Percentiles rank a stretch among this genome's conserved stretches.
Conservation (phyloP, 2,329 filamentous ascomycete species). For the Colletotrichum sp. region DNA sequence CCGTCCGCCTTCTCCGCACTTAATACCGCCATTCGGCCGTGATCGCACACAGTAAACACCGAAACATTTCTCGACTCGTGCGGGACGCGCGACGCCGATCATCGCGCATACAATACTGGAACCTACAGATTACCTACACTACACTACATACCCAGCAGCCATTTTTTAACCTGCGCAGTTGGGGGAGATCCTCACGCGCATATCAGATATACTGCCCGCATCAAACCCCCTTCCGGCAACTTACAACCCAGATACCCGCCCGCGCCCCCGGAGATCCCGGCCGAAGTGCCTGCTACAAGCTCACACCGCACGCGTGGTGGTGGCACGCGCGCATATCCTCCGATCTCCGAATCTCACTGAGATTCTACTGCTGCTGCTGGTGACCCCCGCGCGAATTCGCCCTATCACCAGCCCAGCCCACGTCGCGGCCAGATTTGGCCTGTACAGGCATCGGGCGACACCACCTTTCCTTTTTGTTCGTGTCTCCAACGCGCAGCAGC, state of each 20-base stretch:
- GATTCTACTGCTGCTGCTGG: not conserved
- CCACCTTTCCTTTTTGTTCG: not conserved
- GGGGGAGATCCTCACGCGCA: not conserved
- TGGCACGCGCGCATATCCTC: not conserved
- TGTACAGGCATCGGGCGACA: not conserved
- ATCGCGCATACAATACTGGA: not conserved
- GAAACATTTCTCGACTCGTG: not conserved
- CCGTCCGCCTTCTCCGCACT: constrained; percentile 7
- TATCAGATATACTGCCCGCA: not conserved
- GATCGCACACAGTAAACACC: constrained; percentile 8
- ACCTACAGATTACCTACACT: not conserved
- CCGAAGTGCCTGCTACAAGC: not conserved
- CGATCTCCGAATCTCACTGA: not conserved
- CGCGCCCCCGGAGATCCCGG: not conserved
- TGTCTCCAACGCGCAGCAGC: not conserved
- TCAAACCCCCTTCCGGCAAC: not conserved
- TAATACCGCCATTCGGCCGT: not conserved
- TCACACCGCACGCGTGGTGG: not conserved
- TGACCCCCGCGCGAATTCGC: not conserved
- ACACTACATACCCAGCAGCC: not conserved
- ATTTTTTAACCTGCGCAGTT: not conserved
- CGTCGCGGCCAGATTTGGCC: not conserved
- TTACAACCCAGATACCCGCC: not conserved
- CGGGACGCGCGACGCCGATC: constrained; percentile 3
- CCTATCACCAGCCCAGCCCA: not conserved